Evolutionary conservation across 192 early-diverging fungal genomes (phyloP).

Genomic region (Coemansia sp.): DNA sequence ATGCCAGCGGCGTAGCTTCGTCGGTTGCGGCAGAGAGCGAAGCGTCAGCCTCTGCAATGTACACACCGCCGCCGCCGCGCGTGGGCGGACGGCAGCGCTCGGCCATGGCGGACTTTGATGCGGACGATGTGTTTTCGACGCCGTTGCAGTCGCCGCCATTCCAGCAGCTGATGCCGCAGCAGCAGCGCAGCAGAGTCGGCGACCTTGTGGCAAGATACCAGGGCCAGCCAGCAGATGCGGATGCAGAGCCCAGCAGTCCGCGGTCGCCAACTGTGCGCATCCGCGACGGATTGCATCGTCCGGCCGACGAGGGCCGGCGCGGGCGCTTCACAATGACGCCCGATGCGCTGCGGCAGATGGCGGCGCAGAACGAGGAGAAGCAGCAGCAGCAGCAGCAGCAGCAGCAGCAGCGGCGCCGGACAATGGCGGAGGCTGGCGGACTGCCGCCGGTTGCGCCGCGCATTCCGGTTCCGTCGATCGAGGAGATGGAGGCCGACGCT

Average conservation of each 20-base stretch:
- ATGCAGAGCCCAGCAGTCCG: neutral
- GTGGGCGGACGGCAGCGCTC: neutral
- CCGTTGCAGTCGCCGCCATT: slow-evolving; percentile 5
- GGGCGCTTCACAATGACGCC: slow-evolving; percentile 49
- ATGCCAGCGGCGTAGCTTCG: neutral
- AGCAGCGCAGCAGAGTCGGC: slow-evolving; percentile 16
- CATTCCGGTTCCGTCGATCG: slow-evolving; percentile 18
- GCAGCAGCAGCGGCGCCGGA: slow-evolving; percentile 5
- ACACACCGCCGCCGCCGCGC: neutral
- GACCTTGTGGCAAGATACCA: slow-evolving; percentile 32
- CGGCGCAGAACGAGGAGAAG: slow-evolving; percentile 1
- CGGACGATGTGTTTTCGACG: slow-evolving; percentile 5
- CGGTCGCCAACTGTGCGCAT: slow-evolving; percentile 29
- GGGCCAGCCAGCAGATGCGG: slow-evolving; percentile 7
- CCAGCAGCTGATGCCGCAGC: neutral
- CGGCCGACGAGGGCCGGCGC: neutral
- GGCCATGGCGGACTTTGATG: neutral
- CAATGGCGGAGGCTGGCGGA: slow-evolving; percentile 1
- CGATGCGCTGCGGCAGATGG: slow-evolving; percentile 42
- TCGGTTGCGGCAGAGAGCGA: neutral
- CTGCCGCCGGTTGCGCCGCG: slow-evolving; percentile 38
- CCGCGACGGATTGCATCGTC: slow-evolving; percentile 12
- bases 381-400: slow-evolving; percentile 1
- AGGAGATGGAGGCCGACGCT: slow-evolving; percentile 25
- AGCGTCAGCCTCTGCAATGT: neutral